A percentile compares a stretch with the other conserved stretches of the same genome.
phyloP scores from a whole-genome alignment of 805 yeast species.

The Wickerhamomyces subpelliculosus region DNA sequence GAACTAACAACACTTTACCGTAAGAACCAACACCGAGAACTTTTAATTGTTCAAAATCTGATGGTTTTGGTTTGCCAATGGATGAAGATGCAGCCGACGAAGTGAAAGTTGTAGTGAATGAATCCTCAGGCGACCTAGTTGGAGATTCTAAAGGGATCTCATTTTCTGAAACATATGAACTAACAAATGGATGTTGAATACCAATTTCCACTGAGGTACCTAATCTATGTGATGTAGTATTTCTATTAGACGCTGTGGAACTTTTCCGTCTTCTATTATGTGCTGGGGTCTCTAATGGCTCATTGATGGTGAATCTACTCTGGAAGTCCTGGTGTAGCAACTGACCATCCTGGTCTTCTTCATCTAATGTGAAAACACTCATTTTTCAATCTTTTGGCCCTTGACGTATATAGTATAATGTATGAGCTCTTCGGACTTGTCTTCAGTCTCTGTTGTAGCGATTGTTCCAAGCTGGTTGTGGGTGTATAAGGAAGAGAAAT shows the following conservation, averaged over 20 bases:
- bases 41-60: slow-evolving; percentile 66
- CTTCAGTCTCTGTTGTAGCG: too few relatives aligned
- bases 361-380: slow-evolving; percentile 19
- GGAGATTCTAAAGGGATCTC: neutral
- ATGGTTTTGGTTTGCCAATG: slow-evolving; percentile 22
- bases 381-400: slow-evolving; percentile 3
- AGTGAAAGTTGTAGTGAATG: neutral
- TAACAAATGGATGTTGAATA: slow-evolving; percentile 32
- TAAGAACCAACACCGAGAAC: slow-evolving; percentile 86
- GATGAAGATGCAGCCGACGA: too few relatives aligned
- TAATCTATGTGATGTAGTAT: slow-evolving; percentile 23
- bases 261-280: slow-evolving; percentile 16
- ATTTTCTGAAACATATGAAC: neutral
- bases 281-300: slow-evolving; percentile 9
- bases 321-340: slow-evolving; percentile 14
- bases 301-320: slow-evolving; percentile 9
- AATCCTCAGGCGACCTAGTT: neutral
- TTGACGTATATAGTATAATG: too few relatives aligned
- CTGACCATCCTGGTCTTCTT: slow-evolving; percentile 10
- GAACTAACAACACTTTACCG: slow-evolving; percentile 78
- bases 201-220: slow-evolving; percentile 47
- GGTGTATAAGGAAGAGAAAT: too few relatives aligned
- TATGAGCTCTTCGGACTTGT: too few relatives aligned
- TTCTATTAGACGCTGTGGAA: slow-evolving; percentile 20
- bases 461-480: too few relatives aligned